Percentiles rank a stretch among this genome's conserved stretches.
Conservation (phyloP, 805 yeast species). For the Candida odintsovae region DNA sequence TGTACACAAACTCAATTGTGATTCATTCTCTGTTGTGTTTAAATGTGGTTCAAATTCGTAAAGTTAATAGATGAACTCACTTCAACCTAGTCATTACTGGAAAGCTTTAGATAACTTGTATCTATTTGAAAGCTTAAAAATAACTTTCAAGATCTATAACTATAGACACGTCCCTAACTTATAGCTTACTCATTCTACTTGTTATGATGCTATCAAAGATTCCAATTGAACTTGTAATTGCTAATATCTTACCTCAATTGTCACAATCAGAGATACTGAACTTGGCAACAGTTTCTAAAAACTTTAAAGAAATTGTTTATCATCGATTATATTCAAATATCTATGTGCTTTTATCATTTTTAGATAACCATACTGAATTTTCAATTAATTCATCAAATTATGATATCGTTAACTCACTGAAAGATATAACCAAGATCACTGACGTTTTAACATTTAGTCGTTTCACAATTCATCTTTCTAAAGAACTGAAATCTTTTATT, state of each 20-base stretch:
- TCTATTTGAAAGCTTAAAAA: too few species aligned
- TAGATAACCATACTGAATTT: background rate
- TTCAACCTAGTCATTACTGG: too few species aligned
- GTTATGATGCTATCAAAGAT: background rate
- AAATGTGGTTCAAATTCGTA: too few species aligned
- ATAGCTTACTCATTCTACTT: background rate
- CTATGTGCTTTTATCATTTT: background rate
- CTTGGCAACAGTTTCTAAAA: background rate
- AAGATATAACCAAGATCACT: background rate
- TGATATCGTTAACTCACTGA: background rate
- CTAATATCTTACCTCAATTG: background rate
- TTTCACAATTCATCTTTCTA: background rate
- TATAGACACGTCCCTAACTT: too few species aligned
- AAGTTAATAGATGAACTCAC: too few species aligned
- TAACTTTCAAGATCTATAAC: too few species aligned
- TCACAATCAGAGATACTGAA: background rate
- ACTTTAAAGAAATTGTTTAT: background rate
- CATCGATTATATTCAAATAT: background rate
- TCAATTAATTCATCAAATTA: background rate
- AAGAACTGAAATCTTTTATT: background rate
- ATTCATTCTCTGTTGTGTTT: too few species aligned
- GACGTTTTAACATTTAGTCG: background rate
- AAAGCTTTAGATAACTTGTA: too few species aligned
- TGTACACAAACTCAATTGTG: too few species aligned
- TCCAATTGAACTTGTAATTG: background rate